phyloP scores from a whole-genome alignment of 2,329 filamentous ascomycete species.

The Penicillium glabrum region DNA sequence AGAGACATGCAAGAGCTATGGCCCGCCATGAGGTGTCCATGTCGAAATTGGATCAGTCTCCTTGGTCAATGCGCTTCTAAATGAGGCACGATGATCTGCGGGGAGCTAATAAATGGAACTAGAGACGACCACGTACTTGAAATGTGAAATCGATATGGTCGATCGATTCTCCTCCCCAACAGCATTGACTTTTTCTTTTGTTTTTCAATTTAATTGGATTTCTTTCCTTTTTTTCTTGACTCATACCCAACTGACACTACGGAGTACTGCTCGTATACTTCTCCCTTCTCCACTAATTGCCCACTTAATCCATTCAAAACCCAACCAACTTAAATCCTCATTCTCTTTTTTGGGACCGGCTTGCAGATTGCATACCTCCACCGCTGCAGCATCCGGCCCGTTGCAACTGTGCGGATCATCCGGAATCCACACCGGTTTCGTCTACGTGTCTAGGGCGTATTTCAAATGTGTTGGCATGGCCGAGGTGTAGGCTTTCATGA shows the following conservation, averaged over 20 bases:
- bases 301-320: background rate
- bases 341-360: conserved; percentile 3
- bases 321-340: background rate
- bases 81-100: conserved; percentile 13
- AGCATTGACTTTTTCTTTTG: background rate
- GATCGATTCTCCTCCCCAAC: background rate
- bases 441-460: conserved; percentile 16
- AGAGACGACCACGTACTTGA: background rate
- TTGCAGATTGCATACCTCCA: conserved; percentile 9
- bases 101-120: conserved; percentile 9
- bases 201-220: background rate
- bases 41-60: conserved; percentile 16
- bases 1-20: background rate
- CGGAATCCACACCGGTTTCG: conserved; percentile 7
- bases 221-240: background rate
- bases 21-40: conserved; percentile 5
- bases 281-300: background rate
- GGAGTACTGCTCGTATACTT: background rate
- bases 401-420: conserved; percentile 11
- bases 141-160: background rate
- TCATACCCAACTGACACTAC: background rate
- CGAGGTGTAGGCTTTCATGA: background rate
- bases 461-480: conserved; percentile 5
- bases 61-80: conserved; percentile 9
- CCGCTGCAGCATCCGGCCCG: conserved; percentile 13